Evolutionary conservation across 148 eudicot species (phyloP).

Genomic region (Fagopyrum esculentum): DNA sequence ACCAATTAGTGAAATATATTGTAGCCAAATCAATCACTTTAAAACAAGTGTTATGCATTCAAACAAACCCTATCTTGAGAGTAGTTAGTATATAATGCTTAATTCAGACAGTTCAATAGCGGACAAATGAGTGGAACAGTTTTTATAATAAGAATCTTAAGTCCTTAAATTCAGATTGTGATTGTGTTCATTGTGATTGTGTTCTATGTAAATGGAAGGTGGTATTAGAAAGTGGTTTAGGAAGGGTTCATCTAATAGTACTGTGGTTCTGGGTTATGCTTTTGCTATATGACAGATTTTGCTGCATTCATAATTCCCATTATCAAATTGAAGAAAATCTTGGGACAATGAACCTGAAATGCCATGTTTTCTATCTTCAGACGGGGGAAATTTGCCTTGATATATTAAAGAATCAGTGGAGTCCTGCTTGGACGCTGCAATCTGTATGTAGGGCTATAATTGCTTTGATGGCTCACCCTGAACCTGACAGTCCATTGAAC

Average conservation of each 20-base stretch:
- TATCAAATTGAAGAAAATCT: background rate
- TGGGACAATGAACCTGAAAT: background rate
- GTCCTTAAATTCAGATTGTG: background rate
- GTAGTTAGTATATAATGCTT: no score
- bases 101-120: no score
- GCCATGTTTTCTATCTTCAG: slow-evolving; percentile 32
- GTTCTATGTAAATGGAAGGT: no score
- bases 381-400: slow-evolving; percentile 98
- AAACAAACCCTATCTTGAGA: no score
- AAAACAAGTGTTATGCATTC: no score
- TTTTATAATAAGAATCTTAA: background rate
- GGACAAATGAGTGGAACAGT: background rate
- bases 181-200: background rate
- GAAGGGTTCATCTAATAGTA: background rate
- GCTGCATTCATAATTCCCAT: background rate
- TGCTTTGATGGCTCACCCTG: slow-evolving; percentile 98
- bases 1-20: no score
- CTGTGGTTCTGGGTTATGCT: background rate
- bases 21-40: no score
- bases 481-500: slow-evolving; percentile 55
- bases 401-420: slow-evolving; percentile 97
- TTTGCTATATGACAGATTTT: background rate
- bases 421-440: slow-evolving; percentile 98
- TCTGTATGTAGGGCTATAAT: slow-evolving; percentile 96
- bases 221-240: no score